phyloP scores from a whole-genome alignment of 2,329 filamentous ascomycete genomes.

The Chrysosporium queenslandicum region DNA sequence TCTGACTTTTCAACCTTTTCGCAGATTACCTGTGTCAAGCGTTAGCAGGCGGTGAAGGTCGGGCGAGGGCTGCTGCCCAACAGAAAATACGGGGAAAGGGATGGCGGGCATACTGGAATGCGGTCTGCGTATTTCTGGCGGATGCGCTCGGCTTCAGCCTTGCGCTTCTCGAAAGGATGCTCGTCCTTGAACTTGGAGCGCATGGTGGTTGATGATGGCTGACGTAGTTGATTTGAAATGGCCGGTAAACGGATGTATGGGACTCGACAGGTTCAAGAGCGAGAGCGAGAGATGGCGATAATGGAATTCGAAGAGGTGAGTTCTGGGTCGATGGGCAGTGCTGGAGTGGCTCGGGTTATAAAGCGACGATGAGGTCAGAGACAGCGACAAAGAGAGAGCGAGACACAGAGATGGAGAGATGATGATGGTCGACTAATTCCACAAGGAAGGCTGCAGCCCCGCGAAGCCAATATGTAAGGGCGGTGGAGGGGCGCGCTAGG shows the following conservation, averaged over 20 bases:
- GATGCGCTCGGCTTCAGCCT: constrained; percentile 98
- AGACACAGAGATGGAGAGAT: neutral
- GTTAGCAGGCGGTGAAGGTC: constrained; percentile 6
- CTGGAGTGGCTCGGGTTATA: neutral
- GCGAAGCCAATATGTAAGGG: constrained; percentile 20
- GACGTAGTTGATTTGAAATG: constrained; percentile 13
- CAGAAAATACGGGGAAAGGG: constrained; percentile 1
- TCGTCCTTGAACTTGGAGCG: constrained; percentile 99
- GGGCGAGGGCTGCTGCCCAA: neutral
- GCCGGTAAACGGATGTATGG: constrained; percentile 15
- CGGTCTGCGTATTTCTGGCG: constrained; percentile 98
- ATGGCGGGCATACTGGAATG: constrained; percentile 65
- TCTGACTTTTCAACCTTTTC: constrained; percentile 99
- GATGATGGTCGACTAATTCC: neutral
- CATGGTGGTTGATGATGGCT: constrained; percentile 50
- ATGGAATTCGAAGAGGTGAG: neutral
- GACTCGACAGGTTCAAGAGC: neutral
- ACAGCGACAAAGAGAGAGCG: neutral
- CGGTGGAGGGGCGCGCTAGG: constrained; percentile 14
- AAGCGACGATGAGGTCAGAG: too few species aligned
- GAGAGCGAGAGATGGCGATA: neutral
- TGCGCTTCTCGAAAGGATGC: constrained; percentile 99
- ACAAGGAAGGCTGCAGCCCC: constrained; percentile 21
- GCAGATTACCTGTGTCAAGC: constrained; percentile 73
- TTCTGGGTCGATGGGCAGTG: neutral